phyloP scores from a whole-genome alignment of 2,329 filamentous ascomycete genomes.

The Daldinia sp. region DNA sequence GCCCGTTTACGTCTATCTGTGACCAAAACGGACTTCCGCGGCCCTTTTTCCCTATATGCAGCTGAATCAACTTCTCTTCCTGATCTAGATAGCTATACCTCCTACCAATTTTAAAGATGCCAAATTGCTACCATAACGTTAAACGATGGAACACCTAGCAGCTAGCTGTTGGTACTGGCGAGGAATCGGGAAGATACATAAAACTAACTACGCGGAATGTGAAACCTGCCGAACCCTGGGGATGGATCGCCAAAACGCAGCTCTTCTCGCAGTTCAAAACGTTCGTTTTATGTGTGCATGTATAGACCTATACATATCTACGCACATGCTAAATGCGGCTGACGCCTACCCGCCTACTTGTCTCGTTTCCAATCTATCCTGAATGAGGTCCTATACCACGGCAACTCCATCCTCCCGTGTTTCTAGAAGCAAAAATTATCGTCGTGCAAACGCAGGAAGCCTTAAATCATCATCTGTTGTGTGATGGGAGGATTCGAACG shows the following conservation, averaged over 20 bases:
- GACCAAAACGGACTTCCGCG: neutral
- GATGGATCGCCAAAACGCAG: slow-evolving; percentile 27
- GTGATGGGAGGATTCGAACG: slow-evolving; percentile 1
- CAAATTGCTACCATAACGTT: neutral
- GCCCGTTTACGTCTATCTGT: slow-evolving; percentile 1
- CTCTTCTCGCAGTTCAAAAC: neutral
- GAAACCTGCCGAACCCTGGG: slow-evolving; percentile 25
- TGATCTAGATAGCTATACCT: slow-evolving; percentile 1
- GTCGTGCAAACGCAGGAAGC: slow-evolving; percentile 7
- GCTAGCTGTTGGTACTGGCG: neutral
- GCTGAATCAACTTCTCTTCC: neutral
- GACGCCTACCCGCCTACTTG: slow-evolving; percentile 13
- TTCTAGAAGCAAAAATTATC: slow-evolving; percentile 19
- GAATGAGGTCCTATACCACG: slow-evolving; percentile 29
- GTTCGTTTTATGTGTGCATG: slow-evolving; percentile 5
- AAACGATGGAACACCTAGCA: neutral
- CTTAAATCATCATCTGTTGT: neutral
- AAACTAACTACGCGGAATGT: slow-evolving; percentile 9
- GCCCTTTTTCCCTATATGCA: neutral
- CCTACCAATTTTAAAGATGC: neutral
- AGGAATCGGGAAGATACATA: slow-evolving; percentile 8
- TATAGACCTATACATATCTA: neutral
- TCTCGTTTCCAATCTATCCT: slow-evolving; percentile 8
- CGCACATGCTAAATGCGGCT: slow-evolving; percentile 20
- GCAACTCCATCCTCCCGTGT: slow-evolving; percentile 29